Conservation (phyloP, 2,329 filamentous ascomycete genomes). For the Amylocarpus encephaloides region DNA sequence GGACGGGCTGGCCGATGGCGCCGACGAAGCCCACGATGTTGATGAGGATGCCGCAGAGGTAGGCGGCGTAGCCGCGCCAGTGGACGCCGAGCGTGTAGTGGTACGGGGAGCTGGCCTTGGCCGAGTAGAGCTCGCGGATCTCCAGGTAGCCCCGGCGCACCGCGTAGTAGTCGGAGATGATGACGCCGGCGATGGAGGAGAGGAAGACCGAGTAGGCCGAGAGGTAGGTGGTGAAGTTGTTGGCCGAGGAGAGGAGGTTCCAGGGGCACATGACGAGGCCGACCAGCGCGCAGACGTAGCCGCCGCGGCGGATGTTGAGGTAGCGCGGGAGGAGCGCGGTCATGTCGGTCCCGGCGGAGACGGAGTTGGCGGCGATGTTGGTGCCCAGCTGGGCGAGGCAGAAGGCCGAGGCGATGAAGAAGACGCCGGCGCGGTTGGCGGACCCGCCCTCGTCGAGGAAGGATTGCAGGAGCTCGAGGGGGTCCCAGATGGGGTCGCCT, state of each 20-base stretch:
- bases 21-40: slow-evolving; percentile 90
- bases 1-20: slow-evolving; percentile 65
- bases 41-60: slow-evolving; percentile 76
- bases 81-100: slow-evolving; percentile 68
- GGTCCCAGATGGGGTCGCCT: slow-evolving; percentile 64
- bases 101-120: slow-evolving; percentile 60
- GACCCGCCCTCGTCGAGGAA: slow-evolving; percentile 66
- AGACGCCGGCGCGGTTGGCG: slow-evolving; percentile 66
- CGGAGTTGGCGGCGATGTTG: slow-evolving; percentile 81
- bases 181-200: slow-evolving; percentile 89
- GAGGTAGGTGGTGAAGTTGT: slow-evolving; percentile 86
- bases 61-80: slow-evolving; percentile 78
- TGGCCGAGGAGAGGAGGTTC: slow-evolving; percentile 67
- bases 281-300: slow-evolving; percentile 74
- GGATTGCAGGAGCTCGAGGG: slow-evolving; percentile 56
- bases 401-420: slow-evolving; percentile 64
- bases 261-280: slow-evolving; percentile 84
- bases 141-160: slow-evolving; percentile 78
- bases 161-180: slow-evolving; percentile 80
- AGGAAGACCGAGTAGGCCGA: slow-evolving; percentile 91
- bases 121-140: slow-evolving; percentile 72
- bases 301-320: slow-evolving; percentile 78
- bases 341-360: slow-evolving; percentile 72
- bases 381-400: slow-evolving; percentile 77
- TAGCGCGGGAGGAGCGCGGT: slow-evolving; percentile 73